Evolutionary conservation across 768 basidiomycete genomes (phyloP), one percentile per base, ranked within the genome.

Genomic region (Pleurotus platypus): DNA sequence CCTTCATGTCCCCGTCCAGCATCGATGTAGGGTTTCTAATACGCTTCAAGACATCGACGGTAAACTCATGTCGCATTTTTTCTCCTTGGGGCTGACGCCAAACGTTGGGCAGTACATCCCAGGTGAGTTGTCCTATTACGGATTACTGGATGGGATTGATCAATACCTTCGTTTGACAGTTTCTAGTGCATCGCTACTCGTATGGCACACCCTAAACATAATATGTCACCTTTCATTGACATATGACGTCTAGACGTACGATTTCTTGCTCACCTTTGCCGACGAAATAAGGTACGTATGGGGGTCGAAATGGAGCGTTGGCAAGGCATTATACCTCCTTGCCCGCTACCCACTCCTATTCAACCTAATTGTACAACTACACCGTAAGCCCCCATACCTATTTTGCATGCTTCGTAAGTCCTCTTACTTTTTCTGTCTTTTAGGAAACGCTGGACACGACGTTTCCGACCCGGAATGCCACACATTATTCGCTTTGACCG

Each of bases 321-420:
- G 56, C 4, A 57, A 57, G 49, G 48, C 49, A 12, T 30, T 57
- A 22, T 57, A 20, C 47, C n/a, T 49, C 20, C 42, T 59, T 49
- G 43, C 4, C 5, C 45, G 38, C 26, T 57, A 57, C 22, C 47
- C 48, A 11, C 18, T 49, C 24, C 24, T 49, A 22, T 30, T 51
- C 35, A 51, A 51, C 20, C 13, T 51, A 8, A 51, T 51, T 22
- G n/a, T 37, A 8, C 49, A 51, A 37, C 30, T 51, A 35, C 49
- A 51, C 16, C 22, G 49, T 51, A 35, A 4, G 49, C 20, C 13
- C 11, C 49, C 47, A 45, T 51, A 22, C 9, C 15, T 38, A 15
- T 51, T n/a, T 45, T 45, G 42, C 13, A 16, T 16, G 15, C 5
- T 9, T 35, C 30, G 30, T 11, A 35, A 35, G 30, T 35, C 30